Base-by-base conservation (phyloP, 2,329 filamentous ascomycete genomes). In the Fusarium praegraminearum region DNA sequence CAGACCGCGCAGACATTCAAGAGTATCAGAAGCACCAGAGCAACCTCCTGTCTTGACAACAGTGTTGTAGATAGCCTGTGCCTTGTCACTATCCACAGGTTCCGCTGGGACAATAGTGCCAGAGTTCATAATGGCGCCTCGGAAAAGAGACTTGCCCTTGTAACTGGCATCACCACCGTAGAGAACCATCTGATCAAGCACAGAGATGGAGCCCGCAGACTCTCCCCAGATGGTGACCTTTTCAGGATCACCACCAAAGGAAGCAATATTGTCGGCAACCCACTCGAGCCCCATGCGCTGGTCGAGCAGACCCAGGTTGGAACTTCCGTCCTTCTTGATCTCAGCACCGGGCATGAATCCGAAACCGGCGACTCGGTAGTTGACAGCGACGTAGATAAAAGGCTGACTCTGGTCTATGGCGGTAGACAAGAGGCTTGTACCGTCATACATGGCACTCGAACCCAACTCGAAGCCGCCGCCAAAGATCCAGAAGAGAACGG, bases 141-240 rank as follows among this genome's bases (percentile, higher is more conserved):
- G 87, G 85, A 96, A 95, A 1, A 96, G 83, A 2, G 89, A 83
- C 73, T 91, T 89, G 55, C 89, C 91, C 4, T 94, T 93, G 81
- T 94, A 94, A 1, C 83, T 89, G 75, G 88, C 87, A 77, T 95
- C 83, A 9, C 93, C 92, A 35, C 88, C 86, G 70, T 92, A 93
- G 13, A 94, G 81, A 2, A 88, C 81, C 87, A 93, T 93, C 71
- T 95, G 93, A 73, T 94, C 87, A 50, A 91, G 86, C 2, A 93
- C 91, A 0, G 91, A 93, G 66, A 94, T 93, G 16, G 88, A 82
- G 1, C 90, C 90, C 0, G 91, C 90, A 3, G 86, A 89, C 76
- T 94, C 89, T 28, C 92, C 92, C 90, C 90, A 93, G 62, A 95
- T 90, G 0, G 91, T 94, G 8, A 94, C 91, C 76, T 91, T 91